Base-by-base conservation (phyloP, 805 yeast species). In the Starmerella apicola region DNA sequence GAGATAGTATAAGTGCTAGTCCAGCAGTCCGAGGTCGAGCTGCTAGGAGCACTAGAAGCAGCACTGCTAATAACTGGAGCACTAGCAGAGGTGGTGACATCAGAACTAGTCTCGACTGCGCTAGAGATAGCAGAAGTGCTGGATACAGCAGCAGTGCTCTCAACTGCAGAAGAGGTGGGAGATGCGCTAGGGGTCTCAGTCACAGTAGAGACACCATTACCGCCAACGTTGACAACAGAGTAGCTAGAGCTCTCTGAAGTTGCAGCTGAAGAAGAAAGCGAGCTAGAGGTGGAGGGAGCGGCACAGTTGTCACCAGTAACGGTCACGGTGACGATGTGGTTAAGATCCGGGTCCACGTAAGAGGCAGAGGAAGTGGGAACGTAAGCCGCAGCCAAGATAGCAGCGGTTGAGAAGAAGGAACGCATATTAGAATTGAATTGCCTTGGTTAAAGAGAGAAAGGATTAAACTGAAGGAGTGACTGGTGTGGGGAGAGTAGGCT, bases 141-240 rank as follows among this genome's bases (percentile, higher is more conserved):
- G 19, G 31, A 4, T 13, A 16, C 20, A 28, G 37, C 18, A 16
- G 34, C 22, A 17, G 35, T 19, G 16, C 22, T 17, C 15, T 36
- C n/a, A n/a, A 15, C 27, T 15, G 25, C 36, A 6, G 36, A 21
- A 3, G 37, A 18, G 10, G 31, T 12, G 9, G 39, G n/a, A 12
- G 37, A 15, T n/a, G 26, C 16, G 25, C 35, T 19, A 16, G n/a
- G 29, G 16, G 43, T 26, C 22, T 36, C 35, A 24, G 41, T 37
- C 10, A 47, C 43, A 2, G 54, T 51, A 20, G 47, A 21, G 22
- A 27, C 42, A 17, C 22, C 26, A 19, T 43, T 35, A 12, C 51
- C 55, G n/a, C 49, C 56, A 17, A 52, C 52, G 30, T 52, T 49
- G 6, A 52, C 56, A 8, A 52, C 54, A 3, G 56, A 53, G 39